Base-by-base conservation (phyloP, 2,329 filamentous ascomycete species). In the Uncinocarpus reesii region DNA sequence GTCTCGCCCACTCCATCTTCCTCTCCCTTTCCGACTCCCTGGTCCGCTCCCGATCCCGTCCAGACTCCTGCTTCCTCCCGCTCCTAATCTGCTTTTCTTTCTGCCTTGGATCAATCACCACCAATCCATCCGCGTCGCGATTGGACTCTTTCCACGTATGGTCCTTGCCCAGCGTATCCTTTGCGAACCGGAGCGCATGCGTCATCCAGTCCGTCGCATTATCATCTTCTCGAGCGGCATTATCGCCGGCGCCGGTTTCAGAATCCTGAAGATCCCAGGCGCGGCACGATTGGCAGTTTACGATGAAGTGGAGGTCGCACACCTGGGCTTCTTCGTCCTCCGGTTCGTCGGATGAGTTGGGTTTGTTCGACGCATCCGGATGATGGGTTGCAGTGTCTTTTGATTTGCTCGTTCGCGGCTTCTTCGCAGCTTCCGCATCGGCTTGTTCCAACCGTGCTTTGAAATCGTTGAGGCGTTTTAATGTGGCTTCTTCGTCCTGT, bases 291-390 rank as follows among this genome's bases (percentile, higher is more conserved):
- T 95, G 87, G 65, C 92, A 98, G 58, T 93, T 86, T 42, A 84
- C 85, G 54, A 98, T 93, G 65, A 96, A 98, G 64, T 98, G 92
- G 29, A 98, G 70, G 63, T 96, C 92, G 61, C 92, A 98, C 3
- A 93, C 73, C 42, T 76, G 76, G 2, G 80, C 81, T 62, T 93
- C 86, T 32, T 84, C 79, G 16, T 49, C 50, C 18, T 52, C 46
- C 8, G 42, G 50, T n/a, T 43, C 47, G 2, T 37, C 29, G 15
- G 41, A 43, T 24, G 18, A 10, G 2, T 20, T 13, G 10, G 54
- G 40, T 24, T 38, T 16, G 24, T 20, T 41, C 18, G 37, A 41
- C 23, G 35, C 26, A 13, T 28, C 18, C 20, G 15, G 10, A 23
- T 24, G 16, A 15, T 47, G 49, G 45, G 21, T 34, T 7, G 28